These are phyloP conservation scores for Myxozyma geophila DNA, from an alignment of 805 yeast species.

Conservation along the genomic window DNA sequence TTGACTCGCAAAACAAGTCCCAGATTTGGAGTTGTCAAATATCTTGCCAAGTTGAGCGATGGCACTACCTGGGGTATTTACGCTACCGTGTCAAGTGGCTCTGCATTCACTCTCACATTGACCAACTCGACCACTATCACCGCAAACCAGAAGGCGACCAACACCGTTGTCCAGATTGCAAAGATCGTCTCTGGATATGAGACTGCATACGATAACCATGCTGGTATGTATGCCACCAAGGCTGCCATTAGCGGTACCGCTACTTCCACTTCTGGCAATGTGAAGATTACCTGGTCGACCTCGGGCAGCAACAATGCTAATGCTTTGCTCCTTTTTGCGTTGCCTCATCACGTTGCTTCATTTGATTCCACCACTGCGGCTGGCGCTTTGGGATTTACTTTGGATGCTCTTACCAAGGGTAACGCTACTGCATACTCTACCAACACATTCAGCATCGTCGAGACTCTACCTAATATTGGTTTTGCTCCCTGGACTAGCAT, in stretches of 20 bases:
- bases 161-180: constrained; percentile 63
- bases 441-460: constrained; percentile 44
- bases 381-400: constrained; percentile 43
- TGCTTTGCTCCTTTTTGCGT: constrained; percentile 58
- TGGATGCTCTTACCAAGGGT: constrained; percentile 58
- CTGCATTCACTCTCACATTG: constrained; percentile 38
- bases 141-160: constrained; percentile 53
- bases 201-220: constrained; percentile 58
- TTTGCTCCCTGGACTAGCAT: constrained; percentile 66
- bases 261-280: constrained; percentile 17
- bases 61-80: constrained; percentile 71
- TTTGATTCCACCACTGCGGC: constrained; percentile 42
- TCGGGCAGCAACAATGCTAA: constrained; percentile 51
- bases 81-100: constrained; percentile 48
- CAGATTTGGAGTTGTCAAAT: constrained; percentile 56
- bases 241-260: constrained; percentile 51
- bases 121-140: constrained; percentile 48
- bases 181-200: constrained; percentile 51
- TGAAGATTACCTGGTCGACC: constrained; percentile 20
- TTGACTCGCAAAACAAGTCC: constrained; percentile 51
- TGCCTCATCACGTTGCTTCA: constrained; percentile 66
- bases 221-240: constrained; percentile 63
- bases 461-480: constrained; percentile 51
- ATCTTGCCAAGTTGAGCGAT: constrained; percentile 58
- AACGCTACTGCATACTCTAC: constrained; percentile 46